phyloP scores from a whole-genome alignment of 257 asterid species.

The Nicotiana paniculata region DNA sequence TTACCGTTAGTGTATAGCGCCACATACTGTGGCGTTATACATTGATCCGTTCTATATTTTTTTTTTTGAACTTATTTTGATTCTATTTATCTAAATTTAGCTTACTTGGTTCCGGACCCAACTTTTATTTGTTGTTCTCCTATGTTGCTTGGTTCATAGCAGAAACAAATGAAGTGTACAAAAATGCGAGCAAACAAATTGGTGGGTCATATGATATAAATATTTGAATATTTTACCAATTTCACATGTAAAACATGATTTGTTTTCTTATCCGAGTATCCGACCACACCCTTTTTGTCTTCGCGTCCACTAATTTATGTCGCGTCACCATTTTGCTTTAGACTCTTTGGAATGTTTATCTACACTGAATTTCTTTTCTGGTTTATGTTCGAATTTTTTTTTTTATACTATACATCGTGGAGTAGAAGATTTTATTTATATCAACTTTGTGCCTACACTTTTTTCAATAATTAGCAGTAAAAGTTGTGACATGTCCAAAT shows the following conservation, averaged over 20 bases:
- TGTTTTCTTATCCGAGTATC: too few relatives aligned
- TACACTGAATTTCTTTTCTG: too few relatives aligned
- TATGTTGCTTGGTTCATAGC: not conserved
- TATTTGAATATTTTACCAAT: not conserved
- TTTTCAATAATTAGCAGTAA: not conserved
- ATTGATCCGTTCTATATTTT: too few relatives aligned
- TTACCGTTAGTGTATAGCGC: too few relatives aligned
- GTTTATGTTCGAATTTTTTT: too few relatives aligned
- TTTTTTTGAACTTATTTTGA: too few relatives aligned
- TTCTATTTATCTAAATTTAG: too few relatives aligned
- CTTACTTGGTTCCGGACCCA: too few relatives aligned
- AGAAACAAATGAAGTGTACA: not conserved
- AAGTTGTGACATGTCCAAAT: not conserved
- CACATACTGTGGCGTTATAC: too few relatives aligned
- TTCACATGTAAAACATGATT: not conserved
- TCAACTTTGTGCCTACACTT: not conserved
- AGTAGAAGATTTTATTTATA: not conserved
- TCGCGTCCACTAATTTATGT: not conserved
- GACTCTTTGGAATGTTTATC: too few relatives aligned
- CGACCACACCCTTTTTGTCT: not conserved
- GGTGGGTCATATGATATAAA: slow-evolving; percentile 1
- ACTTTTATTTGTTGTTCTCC: not conserved
- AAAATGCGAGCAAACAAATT: not conserved
- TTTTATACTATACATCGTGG: not conserved
- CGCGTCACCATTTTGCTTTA: not conserved